phyloP scores from a whole-genome alignment of 2,329 filamentous ascomycete genomes.

The Colletotrichum liaoningense region DNA sequence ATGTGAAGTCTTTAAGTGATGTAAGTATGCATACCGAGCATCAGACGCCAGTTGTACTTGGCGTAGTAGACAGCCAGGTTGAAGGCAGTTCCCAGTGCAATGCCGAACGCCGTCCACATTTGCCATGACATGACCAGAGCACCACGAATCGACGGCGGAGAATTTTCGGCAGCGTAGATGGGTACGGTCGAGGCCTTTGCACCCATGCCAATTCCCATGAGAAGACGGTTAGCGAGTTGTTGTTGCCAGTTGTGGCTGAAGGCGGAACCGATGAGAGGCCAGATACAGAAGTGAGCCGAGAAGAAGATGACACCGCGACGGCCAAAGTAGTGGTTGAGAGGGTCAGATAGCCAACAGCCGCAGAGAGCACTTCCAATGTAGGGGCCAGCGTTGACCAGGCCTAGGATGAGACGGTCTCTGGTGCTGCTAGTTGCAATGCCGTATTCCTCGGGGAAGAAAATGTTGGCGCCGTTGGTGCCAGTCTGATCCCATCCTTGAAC shows the following conservation, averaged over 20 bases:
- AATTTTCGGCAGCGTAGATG: constrained; percentile 80
- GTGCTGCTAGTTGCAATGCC: constrained; percentile 48
- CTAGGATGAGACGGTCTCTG: constrained; percentile 62
- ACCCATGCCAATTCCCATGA: constrained; percentile 77
- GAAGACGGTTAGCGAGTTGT: constrained; percentile 73
- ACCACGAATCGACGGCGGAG: constrained; percentile 75
- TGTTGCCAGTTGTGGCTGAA: constrained; percentile 75
- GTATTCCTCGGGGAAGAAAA: constrained; percentile 66
- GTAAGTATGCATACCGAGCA: constrained; percentile 39
- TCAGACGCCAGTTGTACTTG: constrained; percentile 50
- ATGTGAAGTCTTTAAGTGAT: background rate
- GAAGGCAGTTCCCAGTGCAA: constrained; percentile 64
- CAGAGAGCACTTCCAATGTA: constrained; percentile 60
- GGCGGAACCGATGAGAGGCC: constrained; percentile 72
- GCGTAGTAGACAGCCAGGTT: constrained; percentile 59
- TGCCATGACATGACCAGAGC: constrained; percentile 87
- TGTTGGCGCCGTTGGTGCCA: constrained; percentile 71
- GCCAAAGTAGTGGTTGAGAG: constrained; percentile 72
- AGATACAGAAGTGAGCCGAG: constrained; percentile 69
- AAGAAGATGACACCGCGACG: constrained; percentile 76
- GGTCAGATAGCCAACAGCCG: constrained; percentile 76
- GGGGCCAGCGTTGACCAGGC: constrained; percentile 71
- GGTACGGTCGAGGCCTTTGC: constrained; percentile 75
- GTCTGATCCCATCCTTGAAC: constrained; percentile 78
- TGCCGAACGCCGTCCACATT: constrained; percentile 69